Evolutionary conservation across 1,284 basidiomycete genomes (phyloP).

Genomic region (Stygiomarasmius scandens): DNA sequence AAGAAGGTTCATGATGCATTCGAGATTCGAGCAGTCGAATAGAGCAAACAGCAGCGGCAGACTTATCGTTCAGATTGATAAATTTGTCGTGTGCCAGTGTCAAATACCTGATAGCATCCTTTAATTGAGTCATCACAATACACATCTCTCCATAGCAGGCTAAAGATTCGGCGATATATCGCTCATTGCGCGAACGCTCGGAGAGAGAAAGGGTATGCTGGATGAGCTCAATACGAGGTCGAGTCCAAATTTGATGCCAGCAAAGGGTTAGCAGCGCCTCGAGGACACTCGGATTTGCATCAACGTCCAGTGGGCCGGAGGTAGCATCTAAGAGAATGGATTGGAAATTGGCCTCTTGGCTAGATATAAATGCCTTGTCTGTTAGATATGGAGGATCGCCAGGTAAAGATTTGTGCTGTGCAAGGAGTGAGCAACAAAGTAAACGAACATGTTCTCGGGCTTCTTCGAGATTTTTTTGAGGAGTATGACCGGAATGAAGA

Average conservation of each 20-base stretch:
- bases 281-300: background rate
- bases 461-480: background rate
- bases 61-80: background rate
- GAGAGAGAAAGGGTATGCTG: background rate
- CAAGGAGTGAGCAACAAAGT: constrained; percentile 12
- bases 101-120: background rate
- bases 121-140: background rate
- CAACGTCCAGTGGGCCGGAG: too few species aligned
- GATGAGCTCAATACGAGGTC: background rate
- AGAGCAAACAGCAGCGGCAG: background rate
- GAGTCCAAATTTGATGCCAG: constrained; percentile 6
- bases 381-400: background rate
- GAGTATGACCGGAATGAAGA: constrained; percentile 12
- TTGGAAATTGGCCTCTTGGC: background rate
- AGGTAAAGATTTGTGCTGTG: background rate
- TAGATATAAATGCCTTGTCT: background rate
- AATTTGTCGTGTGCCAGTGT: background rate
- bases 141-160: background rate
- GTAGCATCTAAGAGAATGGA: background rate
- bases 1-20: background rate
- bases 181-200: background rate
- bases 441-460: constrained; percentile 15
- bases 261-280: background rate
- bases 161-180: background rate
- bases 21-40: background rate